Percentiles rank a stretch among this genome's conserved stretches.
These are phyloP conservation scores for Zalaria sp. DNA, from an alignment of 2,329 filamentous ascomycete genomes.

Conservation along the genomic window DNA sequence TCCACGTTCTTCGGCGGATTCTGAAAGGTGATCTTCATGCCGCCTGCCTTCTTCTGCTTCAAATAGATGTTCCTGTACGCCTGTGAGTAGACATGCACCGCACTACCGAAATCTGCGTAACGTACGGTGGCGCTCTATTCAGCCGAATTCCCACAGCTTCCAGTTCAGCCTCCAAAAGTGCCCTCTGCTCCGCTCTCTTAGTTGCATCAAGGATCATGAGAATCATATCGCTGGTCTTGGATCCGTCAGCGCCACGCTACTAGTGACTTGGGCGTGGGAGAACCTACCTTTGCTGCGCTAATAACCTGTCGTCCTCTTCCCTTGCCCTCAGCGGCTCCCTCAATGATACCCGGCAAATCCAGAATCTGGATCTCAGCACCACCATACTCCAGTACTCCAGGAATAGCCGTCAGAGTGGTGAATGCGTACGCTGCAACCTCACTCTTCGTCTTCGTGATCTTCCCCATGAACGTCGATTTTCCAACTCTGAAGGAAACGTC, in stretches of 20 bases:
- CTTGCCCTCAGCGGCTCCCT: slow-evolving; percentile 95
- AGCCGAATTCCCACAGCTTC: slow-evolving; percentile 90
- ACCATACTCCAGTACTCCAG: slow-evolving; percentile 92
- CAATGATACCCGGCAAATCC: slow-evolving; percentile 95
- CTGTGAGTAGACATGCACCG: too few species aligned
- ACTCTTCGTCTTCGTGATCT: slow-evolving; percentile 95
- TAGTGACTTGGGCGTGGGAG: not conserved
- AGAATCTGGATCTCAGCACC: slow-evolving; percentile 98
- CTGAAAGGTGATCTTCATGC: slow-evolving; percentile 97
- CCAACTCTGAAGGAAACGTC: slow-evolving; percentile 43
- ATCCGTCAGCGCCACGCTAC: slow-evolving; percentile 2
- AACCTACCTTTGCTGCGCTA: slow-evolving; percentile 66
- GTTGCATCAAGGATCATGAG: slow-evolving; percentile 96
- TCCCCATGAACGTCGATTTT: slow-evolving; percentile 97
- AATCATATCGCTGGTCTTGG: slow-evolving; percentile 77
- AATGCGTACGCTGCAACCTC: slow-evolving; percentile 95
- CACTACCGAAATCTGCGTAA: slow-evolving; percentile 1
- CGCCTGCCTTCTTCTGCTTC: slow-evolving; percentile 87
- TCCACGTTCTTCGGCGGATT: slow-evolving; percentile 79
- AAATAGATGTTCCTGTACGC: slow-evolving; percentile 76
- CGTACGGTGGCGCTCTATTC: slow-evolving; percentile 80
- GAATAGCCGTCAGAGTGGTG: slow-evolving; percentile 94
- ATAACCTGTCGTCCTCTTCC: slow-evolving; percentile 97
- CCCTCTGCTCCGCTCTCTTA: slow-evolving; percentile 85
- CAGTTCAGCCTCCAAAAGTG: slow-evolving; percentile 77